Conservation (phyloP, 2,329 filamentous ascomycete genomes). For the Phoma sp. region DNA sequence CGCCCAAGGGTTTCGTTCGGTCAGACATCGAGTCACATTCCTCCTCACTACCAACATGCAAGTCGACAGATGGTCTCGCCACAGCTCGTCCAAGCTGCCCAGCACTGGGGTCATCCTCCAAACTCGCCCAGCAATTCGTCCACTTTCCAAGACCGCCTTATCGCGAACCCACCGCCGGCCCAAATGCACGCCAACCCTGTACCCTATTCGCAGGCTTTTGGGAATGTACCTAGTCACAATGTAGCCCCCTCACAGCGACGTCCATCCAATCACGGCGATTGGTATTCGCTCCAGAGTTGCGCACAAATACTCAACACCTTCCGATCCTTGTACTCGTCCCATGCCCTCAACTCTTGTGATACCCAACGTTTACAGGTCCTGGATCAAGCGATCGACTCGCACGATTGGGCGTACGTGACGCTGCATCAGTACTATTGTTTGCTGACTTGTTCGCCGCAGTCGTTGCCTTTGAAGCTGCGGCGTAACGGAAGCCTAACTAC, state of each 20-base stretch:
- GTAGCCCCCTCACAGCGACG: not conserved
- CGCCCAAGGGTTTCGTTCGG: conserved; percentile 3
- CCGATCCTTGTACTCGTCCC: not conserved
- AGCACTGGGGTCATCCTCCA: not conserved
- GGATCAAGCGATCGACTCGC: conserved; percentile 44
- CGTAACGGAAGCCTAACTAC: conserved; percentile 36
- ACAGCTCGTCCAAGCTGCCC: conserved; percentile 10
- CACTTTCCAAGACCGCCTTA: not conserved
- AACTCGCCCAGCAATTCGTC: not conserved
- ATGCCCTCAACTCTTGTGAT: conserved; percentile 9
- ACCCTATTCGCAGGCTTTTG: not conserved
- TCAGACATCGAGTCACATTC: conserved; percentile 6
- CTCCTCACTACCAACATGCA: not conserved
- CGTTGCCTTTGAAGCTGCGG: conserved; percentile 49
- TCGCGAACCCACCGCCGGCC: not conserved
- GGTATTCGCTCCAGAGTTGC: conserved; percentile 25
- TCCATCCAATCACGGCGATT: not conserved
- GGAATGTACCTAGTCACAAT: not conserved
- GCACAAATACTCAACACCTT: conserved; percentile 14
- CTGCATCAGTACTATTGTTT: conserved; percentile 38
- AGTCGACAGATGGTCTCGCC: conserved; percentile 11
- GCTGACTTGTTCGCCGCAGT: conserved; percentile 33
- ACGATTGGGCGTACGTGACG: conserved; percentile 39
- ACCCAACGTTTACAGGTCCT: conserved; percentile 29
- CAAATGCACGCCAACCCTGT: not conserved